These are phyloP conservation scores for Nakaseomyces sp. DNA, from an alignment of 1,139 yeast species.

Conservation along the genomic window DNA sequence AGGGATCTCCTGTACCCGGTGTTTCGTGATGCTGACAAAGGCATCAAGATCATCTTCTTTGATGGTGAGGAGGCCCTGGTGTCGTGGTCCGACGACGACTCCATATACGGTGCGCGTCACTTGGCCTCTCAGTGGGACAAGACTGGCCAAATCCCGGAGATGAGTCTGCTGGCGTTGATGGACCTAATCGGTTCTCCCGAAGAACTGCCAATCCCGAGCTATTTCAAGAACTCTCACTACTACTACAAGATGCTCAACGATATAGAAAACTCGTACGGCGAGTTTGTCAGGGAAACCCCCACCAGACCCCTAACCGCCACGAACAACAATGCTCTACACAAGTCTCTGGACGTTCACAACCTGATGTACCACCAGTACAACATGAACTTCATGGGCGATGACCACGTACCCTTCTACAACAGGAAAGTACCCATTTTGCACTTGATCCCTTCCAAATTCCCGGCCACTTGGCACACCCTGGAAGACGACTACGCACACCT, in stretches of 20 bases:
- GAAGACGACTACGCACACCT: conserved; percentile 30
- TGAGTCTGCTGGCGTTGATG: conserved; percentile 40
- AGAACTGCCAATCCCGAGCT: conserved; percentile 35
- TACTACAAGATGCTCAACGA: conserved; percentile 33
- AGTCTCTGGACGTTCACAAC: conserved; percentile 18
- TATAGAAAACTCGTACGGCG: conserved; percentile 24
- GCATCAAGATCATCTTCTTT: conserved; percentile 43
- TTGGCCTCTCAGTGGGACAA: conserved; percentile 37
- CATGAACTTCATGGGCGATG: conserved; percentile 39
- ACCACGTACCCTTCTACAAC: conserved; percentile 43
- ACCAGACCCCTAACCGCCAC: conserved; percentile 2
- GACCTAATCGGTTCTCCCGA: conserved; percentile 42
- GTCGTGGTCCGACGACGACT: conserved; percentile 43
- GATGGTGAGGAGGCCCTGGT: conserved; percentile 54
- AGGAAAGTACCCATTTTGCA: conserved; percentile 43
- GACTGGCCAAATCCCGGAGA: conserved; percentile 19
- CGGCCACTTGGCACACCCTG: conserved; percentile 43
- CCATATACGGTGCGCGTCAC: conserved; percentile 47
- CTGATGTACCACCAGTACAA: conserved; percentile 15
- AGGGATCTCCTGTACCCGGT: conserved; percentile 7
- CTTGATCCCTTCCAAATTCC: conserved; percentile 43
- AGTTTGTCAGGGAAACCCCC: not conserved
- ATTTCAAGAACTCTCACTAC: conserved; percentile 36
- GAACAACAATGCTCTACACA: conserved; percentile 5
- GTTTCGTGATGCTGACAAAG: conserved; percentile 24